phyloP scores from a whole-genome alignment of 306 rosid genomes.

The Medicago arabica region DNA sequence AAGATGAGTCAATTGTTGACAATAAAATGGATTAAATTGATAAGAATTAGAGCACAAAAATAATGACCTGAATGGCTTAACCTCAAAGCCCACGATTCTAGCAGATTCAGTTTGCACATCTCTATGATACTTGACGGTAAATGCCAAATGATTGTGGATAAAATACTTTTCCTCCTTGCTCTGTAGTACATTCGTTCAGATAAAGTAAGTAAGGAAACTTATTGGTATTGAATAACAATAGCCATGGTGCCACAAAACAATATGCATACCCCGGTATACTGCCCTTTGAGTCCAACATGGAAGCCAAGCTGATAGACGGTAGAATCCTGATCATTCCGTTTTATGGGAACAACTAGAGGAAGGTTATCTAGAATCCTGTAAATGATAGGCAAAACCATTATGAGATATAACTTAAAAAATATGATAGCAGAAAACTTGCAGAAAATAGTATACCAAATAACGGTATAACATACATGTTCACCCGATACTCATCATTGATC shows the following conservation, averaged over 20 bases:
- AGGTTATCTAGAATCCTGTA: conserved; percentile 96
- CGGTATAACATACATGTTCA: conserved; percentile 77
- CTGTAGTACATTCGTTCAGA: conserved; percentile 53
- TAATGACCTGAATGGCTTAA: conserved; percentile 79
- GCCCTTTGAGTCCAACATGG: conserved; percentile 91
- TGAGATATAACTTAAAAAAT: conserved; percentile 30
- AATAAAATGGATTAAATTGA: conserved; percentile 17
- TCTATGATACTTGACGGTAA: conserved; percentile 85
- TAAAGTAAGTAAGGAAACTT: conserved; percentile 39
- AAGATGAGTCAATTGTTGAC: conserved; percentile 21
- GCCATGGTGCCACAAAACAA: conserved; percentile 36
- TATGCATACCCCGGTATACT: conserved; percentile 67
- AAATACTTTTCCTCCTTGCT: conserved; percentile 83
- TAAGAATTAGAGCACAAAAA: conserved; percentile 12
- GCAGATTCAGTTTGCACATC: conserved; percentile 77
- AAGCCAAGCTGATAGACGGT: conserved; percentile 87
- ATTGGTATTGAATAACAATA: conserved; percentile 30
- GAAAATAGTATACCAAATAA: background rate
- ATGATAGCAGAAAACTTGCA: conserved; percentile 25
- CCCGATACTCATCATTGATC: conserved; percentile 93
- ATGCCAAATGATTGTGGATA: conserved; percentile 93
- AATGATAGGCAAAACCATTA: conserved; percentile 33
- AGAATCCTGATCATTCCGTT: conserved; percentile 79
- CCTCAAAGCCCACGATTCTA: conserved; percentile 98
- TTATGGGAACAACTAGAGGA: conserved; percentile 84